These are phyloP conservation scores for Paecilomyces formosus DNA, from an alignment of 2,329 filamentous ascomycete genomes.

Conservation along the genomic window DNA sequence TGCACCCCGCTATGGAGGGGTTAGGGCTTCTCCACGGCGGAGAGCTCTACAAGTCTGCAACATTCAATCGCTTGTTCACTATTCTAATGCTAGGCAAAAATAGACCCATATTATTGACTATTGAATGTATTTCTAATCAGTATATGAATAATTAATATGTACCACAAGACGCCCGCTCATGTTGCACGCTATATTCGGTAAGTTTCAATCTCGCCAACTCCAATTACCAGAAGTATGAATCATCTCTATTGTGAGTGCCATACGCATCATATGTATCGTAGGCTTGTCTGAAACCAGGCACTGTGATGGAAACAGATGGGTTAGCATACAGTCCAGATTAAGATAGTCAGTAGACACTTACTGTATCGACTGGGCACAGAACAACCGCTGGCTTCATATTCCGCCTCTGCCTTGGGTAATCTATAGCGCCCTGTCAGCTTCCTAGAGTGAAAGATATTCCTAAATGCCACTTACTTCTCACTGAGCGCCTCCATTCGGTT, in stretches of 20 bases:
- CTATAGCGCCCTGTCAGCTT: slow-evolving; percentile 15
- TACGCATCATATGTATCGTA: not conserved
- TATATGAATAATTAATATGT: not conserved
- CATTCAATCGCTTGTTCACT: not conserved
- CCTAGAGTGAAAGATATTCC: not conserved
- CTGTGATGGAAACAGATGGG: slow-evolving; percentile 8
- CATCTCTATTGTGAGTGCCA: not conserved
- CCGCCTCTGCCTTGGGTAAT: slow-evolving; percentile 32
- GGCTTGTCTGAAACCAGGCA: slow-evolving; percentile 15
- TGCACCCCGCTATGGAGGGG: slow-evolving; percentile 18
- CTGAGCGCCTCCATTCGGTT: slow-evolving; percentile 50
- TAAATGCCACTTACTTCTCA: slow-evolving; percentile 34
- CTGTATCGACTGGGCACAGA: slow-evolving; percentile 17
- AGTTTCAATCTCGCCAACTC: not conserved
- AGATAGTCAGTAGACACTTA: slow-evolving; percentile 11
- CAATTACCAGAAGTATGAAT: not conserved
- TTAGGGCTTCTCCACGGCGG: slow-evolving; percentile 11
- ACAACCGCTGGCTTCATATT: slow-evolving; percentile 35
- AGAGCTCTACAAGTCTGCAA: not conserved
- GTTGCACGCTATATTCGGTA: not conserved
- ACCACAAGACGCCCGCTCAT: not conserved
- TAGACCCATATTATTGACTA: not conserved
- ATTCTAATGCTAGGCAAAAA: not conserved
- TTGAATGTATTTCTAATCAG: not conserved
- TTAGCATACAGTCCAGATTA: slow-evolving; percentile 2